Base-by-base conservation (phyloP, 2,329 filamentous ascomycete genomes). In the Fulvia fulva region DNA sequence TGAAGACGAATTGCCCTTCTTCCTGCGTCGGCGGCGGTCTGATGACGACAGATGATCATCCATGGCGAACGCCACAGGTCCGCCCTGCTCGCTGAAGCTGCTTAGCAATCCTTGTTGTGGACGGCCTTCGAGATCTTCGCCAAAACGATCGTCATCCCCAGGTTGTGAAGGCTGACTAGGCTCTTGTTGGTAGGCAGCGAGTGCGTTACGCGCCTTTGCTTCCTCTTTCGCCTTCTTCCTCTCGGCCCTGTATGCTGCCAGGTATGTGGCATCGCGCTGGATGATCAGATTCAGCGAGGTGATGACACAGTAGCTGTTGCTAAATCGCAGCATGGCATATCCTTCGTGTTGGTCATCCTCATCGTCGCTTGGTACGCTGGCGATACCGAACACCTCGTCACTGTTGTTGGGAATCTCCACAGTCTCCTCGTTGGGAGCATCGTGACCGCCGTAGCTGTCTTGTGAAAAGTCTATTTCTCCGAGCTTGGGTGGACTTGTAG, bases 291-390 rank as follows among this genome's bases (percentile, higher is more conserved):
- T 81, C 66, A 87, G 87, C 1, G 87, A 90, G 53, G 86, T 90
- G 85, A 92, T 88, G 73, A 89, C 88, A 71, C 89, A 91, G 56
- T 86, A 82, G 69, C 88, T 87, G 76, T 92, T 89, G 64, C 83
- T 81, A 70, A 92, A 91, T 67, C 86, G 83, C 60, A 92, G 76
- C 68, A 85, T 85, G 43, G 84, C 85, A 71, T 83, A 87, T 32
- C 83, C 84, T 22, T 57, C 45, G 14, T 62, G 51, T 34, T 44
- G 14, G 26, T 60, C 56, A 9, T 55, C 56, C 45, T 53, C 56
- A 3, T 56, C 53, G n/a, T 58, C 53, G 22, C 56, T 51, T n/a
- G 43, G 57, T 14, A 56, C 55, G 41, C 14, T 41, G 14, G 14
- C 37, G 6, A 41, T 8, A 41, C 14, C 37, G 8, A 41, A 19